Base-by-base conservation (phyloP, 2,329 filamentous ascomycete genomes). In the Penicillium sp. region DNA sequence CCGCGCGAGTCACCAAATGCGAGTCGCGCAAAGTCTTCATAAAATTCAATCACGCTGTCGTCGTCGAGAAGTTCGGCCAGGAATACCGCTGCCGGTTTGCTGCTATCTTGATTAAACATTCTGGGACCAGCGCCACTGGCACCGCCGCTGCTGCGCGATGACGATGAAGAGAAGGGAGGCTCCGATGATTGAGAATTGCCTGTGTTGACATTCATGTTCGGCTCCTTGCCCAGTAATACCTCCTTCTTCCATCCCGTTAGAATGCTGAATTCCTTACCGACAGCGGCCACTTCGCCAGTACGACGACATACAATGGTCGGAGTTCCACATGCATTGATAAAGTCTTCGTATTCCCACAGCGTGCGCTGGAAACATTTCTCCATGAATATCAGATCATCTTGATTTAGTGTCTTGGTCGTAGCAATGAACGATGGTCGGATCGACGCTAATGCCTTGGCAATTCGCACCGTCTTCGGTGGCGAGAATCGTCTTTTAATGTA, bases 331-430 rank as follows among this genome's bases (percentile, higher is more conserved):
- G 91, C 86, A 57, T 90, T 86, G 77, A 97, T 89, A 63, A 95
- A 94, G 62, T 96, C 91, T 68, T 97, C 91, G 66, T 96, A 95
- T 69, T 96, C 91, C 67, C 91, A 91, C 11, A 97, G 79, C 0
- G 91, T 95, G 38, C 94, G 85, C 73, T 99, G 94, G 68, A 97
- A 91, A 66, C 90, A 95, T 74, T 96, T 96, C 72, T 99, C 94
- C 89, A 96, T 96, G 71, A 97, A 97, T 21, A 99, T 86, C 26
- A 97, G 79, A 71, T 99, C 94, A 66, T 94, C 88, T 18, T 87
- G 81, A 62, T 91, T 92, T 59, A 97, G 78, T n/a, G 90, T 91
- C 66, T 90, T 89, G 20, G 90, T 96, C 60, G 91, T 95, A 11
- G 91, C 87, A 61, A 97, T 93, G 69, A 99, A 94, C 0, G 91